A percentile compares a stretch with the other conserved stretches of the same genome.
These are phyloP conservation scores for Venturia pyrina DNA, from an alignment of 2,329 filamentous ascomycete species.

Conservation along the genomic window DNA sequence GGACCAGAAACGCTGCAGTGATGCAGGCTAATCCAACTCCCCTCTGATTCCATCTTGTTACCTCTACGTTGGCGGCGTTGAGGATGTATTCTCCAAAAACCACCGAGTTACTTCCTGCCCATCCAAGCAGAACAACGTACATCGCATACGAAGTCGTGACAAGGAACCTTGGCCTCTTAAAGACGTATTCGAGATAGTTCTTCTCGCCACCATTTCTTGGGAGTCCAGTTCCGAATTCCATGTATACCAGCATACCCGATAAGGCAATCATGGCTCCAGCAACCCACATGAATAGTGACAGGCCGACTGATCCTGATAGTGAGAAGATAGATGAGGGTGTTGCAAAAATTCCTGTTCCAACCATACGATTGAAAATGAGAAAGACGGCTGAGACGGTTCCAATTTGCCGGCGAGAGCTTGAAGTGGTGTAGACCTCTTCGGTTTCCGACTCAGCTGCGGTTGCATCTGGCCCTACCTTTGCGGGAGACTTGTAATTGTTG, in stretches of 20 bases:
- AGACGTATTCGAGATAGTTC: slow-evolving; percentile 9
- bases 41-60: background rate
- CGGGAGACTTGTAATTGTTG: background rate
- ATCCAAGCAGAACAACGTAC: slow-evolving; percentile 3
- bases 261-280: background rate
- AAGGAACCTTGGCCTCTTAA: background rate
- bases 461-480: no score
- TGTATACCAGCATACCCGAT: background rate
- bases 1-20: background rate
- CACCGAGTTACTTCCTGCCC: background rate
- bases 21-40: background rate
- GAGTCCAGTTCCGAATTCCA: slow-evolving; percentile 9
- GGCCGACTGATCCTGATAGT: slow-evolving; percentile 6
- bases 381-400: slow-evolving; percentile 13
- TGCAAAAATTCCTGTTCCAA: slow-evolving; percentile 12
- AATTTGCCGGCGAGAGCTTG: slow-evolving; percentile 13
- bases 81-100: slow-evolving; percentile 4
- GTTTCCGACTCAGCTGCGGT: background rate
- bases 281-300: slow-evolving; percentile 7
- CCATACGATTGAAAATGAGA: slow-evolving; percentile 11
- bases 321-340: slow-evolving; percentile 1
- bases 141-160: background rate
- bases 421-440: slow-evolving; percentile 12
- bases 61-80: background rate
- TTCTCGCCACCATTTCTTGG: background rate